Conservation (phyloP, 129 eudicot genomes). For the Tagetes erecta region DNA sequence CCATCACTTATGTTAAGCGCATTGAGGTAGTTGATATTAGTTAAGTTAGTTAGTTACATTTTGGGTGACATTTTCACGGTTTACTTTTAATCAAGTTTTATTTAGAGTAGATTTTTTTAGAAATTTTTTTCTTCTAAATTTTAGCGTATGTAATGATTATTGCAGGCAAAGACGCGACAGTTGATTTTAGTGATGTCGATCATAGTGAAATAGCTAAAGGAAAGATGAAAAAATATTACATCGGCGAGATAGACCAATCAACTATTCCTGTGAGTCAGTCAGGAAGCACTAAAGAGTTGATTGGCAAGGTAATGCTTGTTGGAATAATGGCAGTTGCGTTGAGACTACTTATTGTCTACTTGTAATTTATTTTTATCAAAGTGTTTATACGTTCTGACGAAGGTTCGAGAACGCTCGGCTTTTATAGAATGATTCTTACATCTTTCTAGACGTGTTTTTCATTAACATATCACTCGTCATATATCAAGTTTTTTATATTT, state of each 20-base stretch:
- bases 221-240: conserved; percentile 23
- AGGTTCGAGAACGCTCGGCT: neutral
- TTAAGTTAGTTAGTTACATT: neutral
- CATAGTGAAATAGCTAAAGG: conserved; percentile 22
- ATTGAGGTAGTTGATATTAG: neutral
- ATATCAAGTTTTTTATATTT: neutral
- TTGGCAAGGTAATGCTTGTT: conserved; percentile 14
- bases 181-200: conserved; percentile 23
- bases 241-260: conserved; percentile 27
- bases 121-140: too few relatives aligned
- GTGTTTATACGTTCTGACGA: neutral
- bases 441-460: neutral
- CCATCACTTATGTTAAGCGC: neutral
- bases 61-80: too few relatives aligned
- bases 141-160: neutral
- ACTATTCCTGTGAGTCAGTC: conserved; percentile 25
- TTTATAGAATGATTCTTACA: neutral
- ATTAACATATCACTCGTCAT: too few relatives aligned
- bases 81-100: too few relatives aligned
- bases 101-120: too few relatives aligned
- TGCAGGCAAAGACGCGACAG: conserved; percentile 29
- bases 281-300: conserved; percentile 5
- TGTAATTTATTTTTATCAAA: neutral
- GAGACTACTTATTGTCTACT: neutral
- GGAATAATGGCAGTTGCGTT: conserved; percentile 1